Percentiles rank a stretch among this genome's conserved stretches.
These are phyloP conservation scores for Rhodotorula diobovata DNA, from an alignment of 768 basidiomycete species.

Conservation along the genomic window DNA sequence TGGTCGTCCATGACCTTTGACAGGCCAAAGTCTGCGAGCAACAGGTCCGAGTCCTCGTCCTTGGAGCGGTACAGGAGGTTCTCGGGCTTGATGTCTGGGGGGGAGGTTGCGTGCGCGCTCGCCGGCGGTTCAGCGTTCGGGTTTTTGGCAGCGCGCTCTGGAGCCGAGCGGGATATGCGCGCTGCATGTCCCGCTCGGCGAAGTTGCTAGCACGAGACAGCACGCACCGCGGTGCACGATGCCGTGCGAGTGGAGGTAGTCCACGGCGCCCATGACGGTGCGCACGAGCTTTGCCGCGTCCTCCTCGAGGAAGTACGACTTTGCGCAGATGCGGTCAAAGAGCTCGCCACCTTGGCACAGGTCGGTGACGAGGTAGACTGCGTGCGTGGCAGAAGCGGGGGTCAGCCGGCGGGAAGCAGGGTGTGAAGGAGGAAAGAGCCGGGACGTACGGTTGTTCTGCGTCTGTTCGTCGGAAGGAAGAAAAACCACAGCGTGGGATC, in stretches of 20 bases:
- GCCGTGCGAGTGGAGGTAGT: conserved; percentile 83
- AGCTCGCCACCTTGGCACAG: conserved; percentile 84
- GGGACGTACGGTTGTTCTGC: conserved; percentile 34
- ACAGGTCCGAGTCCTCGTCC: conserved; percentile 85
- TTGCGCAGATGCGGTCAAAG: conserved; percentile 97
- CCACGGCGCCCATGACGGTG: conserved; percentile 78
- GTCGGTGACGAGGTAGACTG: conserved; percentile 79
- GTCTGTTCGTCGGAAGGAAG: background rate
- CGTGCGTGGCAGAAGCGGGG: conserved; percentile 69
- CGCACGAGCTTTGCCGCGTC: conserved; percentile 85
- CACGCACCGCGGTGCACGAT: conserved; percentile 71
- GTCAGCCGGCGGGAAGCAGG: conserved; percentile 55
- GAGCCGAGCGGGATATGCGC: too few relatives aligned
- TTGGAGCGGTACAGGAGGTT: conserved; percentile 89
- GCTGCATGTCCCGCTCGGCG: too few relatives aligned
- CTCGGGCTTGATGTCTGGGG: conserved; percentile 85
- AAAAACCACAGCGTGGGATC: too few relatives aligned
- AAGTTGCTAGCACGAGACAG: background rate
- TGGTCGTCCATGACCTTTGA: conserved; percentile 79
- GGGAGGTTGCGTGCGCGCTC: too few relatives aligned
- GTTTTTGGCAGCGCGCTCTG: too few relatives aligned
- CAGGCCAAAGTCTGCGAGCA: conserved; percentile 95
- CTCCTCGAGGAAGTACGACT: conserved; percentile 86
- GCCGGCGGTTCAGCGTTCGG: too few relatives aligned
- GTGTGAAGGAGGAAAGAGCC: too few relatives aligned